Evolutionary conservation across 139 green algal species (phyloP), one percentile per base, ranked within the genome.

Genomic region (Gonium pectorale): DNA sequence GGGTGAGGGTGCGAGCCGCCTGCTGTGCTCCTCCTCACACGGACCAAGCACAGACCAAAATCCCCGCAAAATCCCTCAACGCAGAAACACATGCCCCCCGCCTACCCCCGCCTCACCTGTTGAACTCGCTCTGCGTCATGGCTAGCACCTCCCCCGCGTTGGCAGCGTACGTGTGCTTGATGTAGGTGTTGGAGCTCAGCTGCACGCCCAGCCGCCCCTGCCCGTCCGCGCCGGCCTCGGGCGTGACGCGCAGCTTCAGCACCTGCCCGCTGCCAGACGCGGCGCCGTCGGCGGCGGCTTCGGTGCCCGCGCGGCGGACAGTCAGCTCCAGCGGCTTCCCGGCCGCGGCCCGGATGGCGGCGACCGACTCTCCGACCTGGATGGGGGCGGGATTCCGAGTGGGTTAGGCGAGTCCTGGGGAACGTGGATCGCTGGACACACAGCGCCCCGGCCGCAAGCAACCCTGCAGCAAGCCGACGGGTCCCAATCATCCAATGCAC

Each of bases 181-280:
- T 86, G n/a, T 89, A 85, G 1, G 91, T 90, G 79, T 98, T 97
- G 62, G 91, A 40, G 7, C 83, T 90, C 15, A 99, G 91, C 73
- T 94, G 89, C 43, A 99, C 94, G n/a, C 97, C 97, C 44, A 99
- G 97, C 59, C 93, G 90, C 15, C 96, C 96, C 40, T 69, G 69
- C 43, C 95, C 96, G 40, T 92, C 86, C 0, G 89, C 67, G 3
- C 72, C 72, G 19, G 51, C 59, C 41, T 86, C 62, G 1, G 86
- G 89, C 24, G 38, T 51, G 24, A 62, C 78, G 46, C 33, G 35
- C 60, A 92, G 26, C 33, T 54, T 2, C 49, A 91, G 41, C 27
- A 54, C 22, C 49, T 80, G 0, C 37, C 69, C 43, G 41, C 43
- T 41, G 43, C 67, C 15, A n/a, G 49, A 1, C n/a, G 63, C 21